A percentile compares a stretch with the other conserved stretches of the same genome.
Conservation (phyloP, 1,284 basidiomycete species). For the Ustilago hordei region DNA sequence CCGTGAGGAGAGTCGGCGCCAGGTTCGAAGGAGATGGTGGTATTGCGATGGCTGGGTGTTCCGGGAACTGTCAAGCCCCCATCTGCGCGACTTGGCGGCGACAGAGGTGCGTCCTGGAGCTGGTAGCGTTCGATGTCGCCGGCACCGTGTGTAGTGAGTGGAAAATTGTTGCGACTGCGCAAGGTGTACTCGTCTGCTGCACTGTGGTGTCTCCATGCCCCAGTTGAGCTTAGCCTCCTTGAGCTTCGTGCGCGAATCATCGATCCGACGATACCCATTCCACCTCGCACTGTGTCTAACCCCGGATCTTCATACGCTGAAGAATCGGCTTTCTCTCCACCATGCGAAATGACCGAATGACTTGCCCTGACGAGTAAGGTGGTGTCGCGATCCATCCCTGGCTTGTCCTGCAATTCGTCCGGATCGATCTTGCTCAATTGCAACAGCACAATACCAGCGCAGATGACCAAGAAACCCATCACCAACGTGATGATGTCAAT, state of each 20-base stretch:
- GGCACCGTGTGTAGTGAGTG: constrained; percentile 40
- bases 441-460: constrained; percentile 88
- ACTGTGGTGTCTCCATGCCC: constrained; percentile 52
- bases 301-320: constrained; percentile 66
- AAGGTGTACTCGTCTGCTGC: constrained; percentile 55
- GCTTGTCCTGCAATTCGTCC: constrained; percentile 59
- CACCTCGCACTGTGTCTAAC: constrained; percentile 67
- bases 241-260: constrained; percentile 66
- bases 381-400: constrained; percentile 62
- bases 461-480: constrained; percentile 84
- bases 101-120: constrained; percentile 63
- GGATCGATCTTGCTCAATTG: constrained; percentile 86
- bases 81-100: constrained; percentile 15
- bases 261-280: constrained; percentile 66
- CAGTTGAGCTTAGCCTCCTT: constrained; percentile 45
- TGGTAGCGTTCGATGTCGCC: constrained; percentile 58
- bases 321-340: constrained; percentile 41
- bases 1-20: constrained; percentile 53
- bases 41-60: constrained; percentile 27
- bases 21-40: constrained; percentile 48
- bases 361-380: constrained; percentile 64
- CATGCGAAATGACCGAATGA: constrained; percentile 52
- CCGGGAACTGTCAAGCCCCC: constrained; percentile 12
- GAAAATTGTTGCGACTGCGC: constrained; percentile 38
- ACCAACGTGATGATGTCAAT: constrained; percentile 80